phyloP scores from a whole-genome alignment of 768 basidiomycete species.

The Inosperma sp. region DNA sequence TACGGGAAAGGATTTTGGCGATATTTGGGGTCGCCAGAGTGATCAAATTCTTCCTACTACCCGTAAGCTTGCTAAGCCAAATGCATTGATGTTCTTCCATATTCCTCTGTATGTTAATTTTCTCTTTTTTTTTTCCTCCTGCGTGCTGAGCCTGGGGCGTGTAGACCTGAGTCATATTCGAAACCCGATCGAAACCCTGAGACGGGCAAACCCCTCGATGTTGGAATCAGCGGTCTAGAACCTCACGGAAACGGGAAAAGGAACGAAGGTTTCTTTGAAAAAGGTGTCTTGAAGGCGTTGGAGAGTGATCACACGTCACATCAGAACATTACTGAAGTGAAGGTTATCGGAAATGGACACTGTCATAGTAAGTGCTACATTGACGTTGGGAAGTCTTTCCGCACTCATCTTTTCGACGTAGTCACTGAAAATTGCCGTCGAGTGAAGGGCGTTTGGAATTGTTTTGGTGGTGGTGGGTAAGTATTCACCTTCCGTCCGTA shows the following conservation, averaged over 20 bases:
- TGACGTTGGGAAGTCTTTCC: slow-evolving; percentile 1
- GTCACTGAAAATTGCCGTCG: slow-evolving; percentile 89
- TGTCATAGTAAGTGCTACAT: slow-evolving; percentile 58
- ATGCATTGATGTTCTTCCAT: slow-evolving; percentile 97
- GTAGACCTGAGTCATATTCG: slow-evolving; percentile 70
- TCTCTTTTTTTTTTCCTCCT: not conserved
- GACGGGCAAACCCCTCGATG: slow-evolving; percentile 60
- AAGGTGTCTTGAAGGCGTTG: slow-evolving; percentile 65
- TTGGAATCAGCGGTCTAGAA: slow-evolving; percentile 64
- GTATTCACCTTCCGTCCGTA: slow-evolving; percentile 20
- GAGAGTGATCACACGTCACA: slow-evolving; percentile 62
- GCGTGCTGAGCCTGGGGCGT: slow-evolving; percentile 4
- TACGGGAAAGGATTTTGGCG: slow-evolving; percentile 61
- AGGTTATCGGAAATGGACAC: slow-evolving; percentile 88
- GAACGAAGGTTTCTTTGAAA: slow-evolving; percentile 80
- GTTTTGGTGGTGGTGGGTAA: slow-evolving; percentile 78
- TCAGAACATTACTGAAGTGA: slow-evolving; percentile 61
- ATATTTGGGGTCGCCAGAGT: slow-evolving; percentile 57
- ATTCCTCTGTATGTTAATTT: slow-evolving; percentile 71
- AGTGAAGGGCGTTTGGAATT: slow-evolving; percentile 83
- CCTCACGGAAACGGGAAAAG: slow-evolving; percentile 55
- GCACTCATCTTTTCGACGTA: slow-evolving; percentile 23
- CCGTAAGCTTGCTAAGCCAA: slow-evolving; percentile 76
- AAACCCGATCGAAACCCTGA: slow-evolving; percentile 60
- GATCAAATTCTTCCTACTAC: slow-evolving; percentile 53